Conservation (phyloP, 192 early-diverging fungal genomes). For the Linnemannia hyalina region DNA sequence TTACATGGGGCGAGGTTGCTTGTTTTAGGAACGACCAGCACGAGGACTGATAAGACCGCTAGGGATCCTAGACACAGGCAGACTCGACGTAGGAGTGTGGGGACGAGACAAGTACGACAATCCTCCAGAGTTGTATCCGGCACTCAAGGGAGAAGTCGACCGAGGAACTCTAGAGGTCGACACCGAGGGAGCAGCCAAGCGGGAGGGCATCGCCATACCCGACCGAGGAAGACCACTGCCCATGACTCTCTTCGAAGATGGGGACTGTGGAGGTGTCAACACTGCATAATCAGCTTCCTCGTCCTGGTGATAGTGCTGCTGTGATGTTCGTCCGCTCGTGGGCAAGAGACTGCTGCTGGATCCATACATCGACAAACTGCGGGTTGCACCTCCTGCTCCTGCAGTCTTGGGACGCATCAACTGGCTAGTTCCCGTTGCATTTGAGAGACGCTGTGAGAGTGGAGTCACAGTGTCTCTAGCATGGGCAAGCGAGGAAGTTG, state of each 20-base stretch:
- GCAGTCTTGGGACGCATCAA: conserved; percentile 1
- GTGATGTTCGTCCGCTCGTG: not conserved
- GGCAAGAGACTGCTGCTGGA: conserved; percentile 6
- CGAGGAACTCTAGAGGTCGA: conserved; percentile 15
- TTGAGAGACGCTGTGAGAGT: conserved; percentile 20
- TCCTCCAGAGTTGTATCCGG: conserved; percentile 15
- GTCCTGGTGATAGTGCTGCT: conserved; percentile 3
- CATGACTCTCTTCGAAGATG: conserved; percentile 25
- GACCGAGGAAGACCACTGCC: conserved; percentile 14
- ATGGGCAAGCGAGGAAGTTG: conserved; percentile 22
- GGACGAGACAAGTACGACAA: conserved; percentile 14
- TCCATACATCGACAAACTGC: conserved; percentile 45
- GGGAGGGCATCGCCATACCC: conserved; percentile 13
- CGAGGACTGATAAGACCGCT: conserved; percentile 42
- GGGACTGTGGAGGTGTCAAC: conserved; percentile 46
- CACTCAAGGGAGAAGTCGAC: conserved; percentile 12
- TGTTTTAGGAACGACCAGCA: conserved; percentile 30
- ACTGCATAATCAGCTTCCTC: conserved; percentile 22
- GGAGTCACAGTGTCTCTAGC: conserved; percentile 19
- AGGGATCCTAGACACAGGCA: conserved; percentile 15
- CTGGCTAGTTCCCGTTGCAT: conserved; percentile 28
- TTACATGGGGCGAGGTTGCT: not conserved
- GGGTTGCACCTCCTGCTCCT: not conserved
- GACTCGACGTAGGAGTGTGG: conserved; percentile 23
- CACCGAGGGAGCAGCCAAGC: conserved; percentile 24